phyloP scores from a whole-genome alignment of 2,329 filamentous ascomycete species.

The Sphaerostilbella broomeana region DNA sequence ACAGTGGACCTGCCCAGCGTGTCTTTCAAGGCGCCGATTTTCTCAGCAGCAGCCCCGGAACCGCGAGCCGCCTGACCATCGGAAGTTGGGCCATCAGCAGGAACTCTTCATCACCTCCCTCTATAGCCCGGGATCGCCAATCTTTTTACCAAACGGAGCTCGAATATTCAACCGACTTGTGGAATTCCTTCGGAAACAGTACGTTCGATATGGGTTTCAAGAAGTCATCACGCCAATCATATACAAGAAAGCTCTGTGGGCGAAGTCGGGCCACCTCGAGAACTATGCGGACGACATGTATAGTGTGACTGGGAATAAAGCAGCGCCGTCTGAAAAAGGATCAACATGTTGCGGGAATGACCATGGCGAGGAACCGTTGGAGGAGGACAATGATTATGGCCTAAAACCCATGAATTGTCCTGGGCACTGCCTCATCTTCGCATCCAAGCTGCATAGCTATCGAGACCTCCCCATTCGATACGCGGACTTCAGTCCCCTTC shows the following conservation, averaged over 20 bases:
- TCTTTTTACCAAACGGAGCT: constrained; percentile 76
- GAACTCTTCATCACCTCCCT: constrained; percentile 71
- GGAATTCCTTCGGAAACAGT: constrained; percentile 75
- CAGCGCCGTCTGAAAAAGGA: constrained; percentile 4
- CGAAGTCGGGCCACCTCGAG: constrained; percentile 77
- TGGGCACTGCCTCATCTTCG: constrained; percentile 80
- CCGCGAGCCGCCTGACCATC: constrained; percentile 46
- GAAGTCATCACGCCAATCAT: constrained; percentile 88
- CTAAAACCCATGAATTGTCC: constrained; percentile 94
- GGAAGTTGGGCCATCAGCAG: constrained; percentile 56
- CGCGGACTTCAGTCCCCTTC: constrained; percentile 82
- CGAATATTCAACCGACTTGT: constrained; percentile 79
- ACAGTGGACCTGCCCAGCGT: constrained; percentile 29
- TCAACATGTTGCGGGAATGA: constrained; percentile 28
- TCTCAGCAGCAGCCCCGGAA: constrained; percentile 23
- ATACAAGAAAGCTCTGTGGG: constrained; percentile 84
- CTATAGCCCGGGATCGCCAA: constrained; percentile 79
- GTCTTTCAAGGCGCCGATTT: constrained; percentile 25
- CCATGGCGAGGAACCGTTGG: constrained; percentile 34
- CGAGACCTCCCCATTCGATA: constrained; percentile 76
- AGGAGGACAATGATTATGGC: constrained; percentile 66
- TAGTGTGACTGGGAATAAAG: constrained; percentile 55
- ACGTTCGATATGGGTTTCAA: constrained; percentile 76
- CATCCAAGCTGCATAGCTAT: constrained; percentile 65
- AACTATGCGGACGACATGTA: constrained; percentile 95